These are phyloP conservation scores for Xylogone sp. DNA, from an alignment of 2,329 filamentous ascomycete genomes.

Conservation along the genomic window DNA sequence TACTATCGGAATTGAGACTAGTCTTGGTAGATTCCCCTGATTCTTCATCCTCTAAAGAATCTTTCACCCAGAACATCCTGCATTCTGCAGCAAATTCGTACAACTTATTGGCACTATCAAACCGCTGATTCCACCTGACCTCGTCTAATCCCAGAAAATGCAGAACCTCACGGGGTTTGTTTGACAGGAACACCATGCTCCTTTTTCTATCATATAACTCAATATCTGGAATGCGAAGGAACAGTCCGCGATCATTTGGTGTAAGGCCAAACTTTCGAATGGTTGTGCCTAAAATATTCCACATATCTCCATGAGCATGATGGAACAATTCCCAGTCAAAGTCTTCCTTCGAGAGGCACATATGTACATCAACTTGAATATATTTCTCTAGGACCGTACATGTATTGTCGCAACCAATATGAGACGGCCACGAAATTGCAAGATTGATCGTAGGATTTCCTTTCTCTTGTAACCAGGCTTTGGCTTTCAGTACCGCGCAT, in stretches of 20 bases:
- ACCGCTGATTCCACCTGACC: conserved; percentile 49
- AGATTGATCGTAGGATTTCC: conserved; percentile 37
- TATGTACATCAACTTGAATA: conserved; percentile 67
- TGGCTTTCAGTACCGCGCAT: conserved; percentile 41
- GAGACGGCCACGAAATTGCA: conserved; percentile 52
- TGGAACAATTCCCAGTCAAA: conserved; percentile 65
- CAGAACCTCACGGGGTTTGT: conserved; percentile 51
- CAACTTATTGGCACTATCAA: conserved; percentile 49
- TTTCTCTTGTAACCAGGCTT: conserved; percentile 28
- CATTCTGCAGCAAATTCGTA: conserved; percentile 59
- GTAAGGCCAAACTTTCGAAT: conserved; percentile 65
- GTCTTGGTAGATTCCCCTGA: conserved; percentile 9
- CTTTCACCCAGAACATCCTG: conserved; percentile 50
- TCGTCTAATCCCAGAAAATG: conserved; percentile 58
- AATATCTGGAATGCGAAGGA: conserved; percentile 64
- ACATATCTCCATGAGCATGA: conserved; percentile 68
- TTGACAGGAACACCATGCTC: conserved; percentile 54
- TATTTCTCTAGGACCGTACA: conserved; percentile 27
- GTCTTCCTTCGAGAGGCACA: conserved; percentile 39
- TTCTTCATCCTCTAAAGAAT: conserved; percentile 24
- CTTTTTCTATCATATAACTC: conserved; percentile 54
- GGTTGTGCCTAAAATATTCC: conserved; percentile 61
- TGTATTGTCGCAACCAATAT: neutral
- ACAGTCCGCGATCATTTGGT: conserved; percentile 58
- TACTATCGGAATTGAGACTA: conserved; percentile 5